phyloP scores from a whole-genome alignment of 495 filamentous ascomycete species.

The Annulohypoxylon stygium region DNA sequence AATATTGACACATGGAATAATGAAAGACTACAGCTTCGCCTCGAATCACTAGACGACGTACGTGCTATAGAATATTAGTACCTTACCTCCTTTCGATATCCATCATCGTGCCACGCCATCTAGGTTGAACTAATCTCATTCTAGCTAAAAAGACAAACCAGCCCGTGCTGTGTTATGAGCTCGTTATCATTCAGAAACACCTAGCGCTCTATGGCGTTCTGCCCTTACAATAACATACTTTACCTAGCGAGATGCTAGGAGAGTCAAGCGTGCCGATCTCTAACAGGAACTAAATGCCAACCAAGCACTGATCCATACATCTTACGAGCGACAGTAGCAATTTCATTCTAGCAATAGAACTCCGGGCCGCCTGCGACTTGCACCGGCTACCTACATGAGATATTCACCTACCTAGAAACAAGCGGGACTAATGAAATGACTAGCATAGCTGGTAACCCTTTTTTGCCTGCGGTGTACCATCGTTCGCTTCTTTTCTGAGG shows the following conservation, averaged over 20 bases:
- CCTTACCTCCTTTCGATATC: background rate
- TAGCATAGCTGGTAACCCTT: slow-evolving; percentile 11
- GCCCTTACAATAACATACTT: background rate
- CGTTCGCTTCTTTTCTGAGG: slow-evolving; percentile 30
- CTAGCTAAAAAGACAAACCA: background rate
- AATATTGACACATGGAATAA: background rate
- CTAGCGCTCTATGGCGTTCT: slow-evolving; percentile 2
- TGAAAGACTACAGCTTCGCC: slow-evolving; percentile 9
- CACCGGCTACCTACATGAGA: slow-evolving; percentile 35
- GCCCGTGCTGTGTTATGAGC: background rate
- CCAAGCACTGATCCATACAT: background rate
- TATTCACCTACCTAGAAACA: slow-evolving; percentile 10
- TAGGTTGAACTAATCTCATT: background rate
- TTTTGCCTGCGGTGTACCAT: slow-evolving; percentile 35
- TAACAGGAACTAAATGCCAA: background rate
- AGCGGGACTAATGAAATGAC: slow-evolving; percentile 4
- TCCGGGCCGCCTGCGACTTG: slow-evolving; percentile 20
- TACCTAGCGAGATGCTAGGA: background rate
- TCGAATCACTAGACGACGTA: slow-evolving; percentile 14
- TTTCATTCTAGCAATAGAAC: slow-evolving; percentile 18
- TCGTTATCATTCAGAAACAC: background rate
- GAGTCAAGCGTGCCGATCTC: slow-evolving; percentile 2
- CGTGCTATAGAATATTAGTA: slow-evolving; percentile 1
- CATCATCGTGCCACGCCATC: background rate
- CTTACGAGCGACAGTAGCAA: slow-evolving; percentile 4